phyloP scores from a whole-genome alignment of 1,284 basidiomycete species.

The Apiotrichum sp. region DNA sequence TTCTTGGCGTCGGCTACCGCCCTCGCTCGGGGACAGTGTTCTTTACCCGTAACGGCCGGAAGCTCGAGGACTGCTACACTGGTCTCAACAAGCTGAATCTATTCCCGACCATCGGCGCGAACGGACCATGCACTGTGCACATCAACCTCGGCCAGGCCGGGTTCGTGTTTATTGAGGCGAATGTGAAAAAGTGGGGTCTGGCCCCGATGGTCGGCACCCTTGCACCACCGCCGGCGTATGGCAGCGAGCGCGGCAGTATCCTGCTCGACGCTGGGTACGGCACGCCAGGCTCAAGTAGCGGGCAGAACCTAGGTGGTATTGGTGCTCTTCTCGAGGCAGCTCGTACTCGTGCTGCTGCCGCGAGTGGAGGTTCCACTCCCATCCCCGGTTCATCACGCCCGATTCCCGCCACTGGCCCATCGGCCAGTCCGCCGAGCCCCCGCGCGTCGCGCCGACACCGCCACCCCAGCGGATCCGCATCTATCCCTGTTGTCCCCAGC shows the following conservation, averaged over 20 bases:
- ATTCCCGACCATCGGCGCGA: constrained; percentile 89
- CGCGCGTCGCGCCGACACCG: constrained; percentile 27
- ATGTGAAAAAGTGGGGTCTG: constrained; percentile 97
- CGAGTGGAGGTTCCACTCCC: not conserved
- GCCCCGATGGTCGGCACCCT: constrained; percentile 91
- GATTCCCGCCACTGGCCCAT: constrained; percentile 2
- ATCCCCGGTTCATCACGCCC: not conserved
- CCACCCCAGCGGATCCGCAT: constrained; percentile 21
- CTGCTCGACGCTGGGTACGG: constrained; percentile 73
- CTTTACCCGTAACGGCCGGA: constrained; percentile 91
- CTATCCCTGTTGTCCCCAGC: constrained; percentile 29
- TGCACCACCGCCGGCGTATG: constrained; percentile 91
- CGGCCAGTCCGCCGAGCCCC: constrained; percentile 3
- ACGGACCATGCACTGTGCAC: constrained; percentile 88
- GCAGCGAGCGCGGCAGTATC: constrained; percentile 87
- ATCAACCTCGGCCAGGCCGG: constrained; percentile 93
- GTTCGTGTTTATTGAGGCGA: constrained; percentile 96
- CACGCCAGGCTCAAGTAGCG: constrained; percentile 28
- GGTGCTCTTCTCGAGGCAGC: constrained; percentile 37
- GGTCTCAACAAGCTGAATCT: constrained; percentile 83
- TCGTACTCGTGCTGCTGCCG: constrained; percentile 23
- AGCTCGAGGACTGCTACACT: constrained; percentile 87
- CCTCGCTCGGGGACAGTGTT: constrained; percentile 93
- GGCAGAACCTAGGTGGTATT: constrained; percentile 21
- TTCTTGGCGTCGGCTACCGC: constrained; percentile 85